These are phyloP conservation scores for Cucurbita pepo DNA, from an alignment of 306 rosid genomes.

Conservation along the genomic window DNA sequence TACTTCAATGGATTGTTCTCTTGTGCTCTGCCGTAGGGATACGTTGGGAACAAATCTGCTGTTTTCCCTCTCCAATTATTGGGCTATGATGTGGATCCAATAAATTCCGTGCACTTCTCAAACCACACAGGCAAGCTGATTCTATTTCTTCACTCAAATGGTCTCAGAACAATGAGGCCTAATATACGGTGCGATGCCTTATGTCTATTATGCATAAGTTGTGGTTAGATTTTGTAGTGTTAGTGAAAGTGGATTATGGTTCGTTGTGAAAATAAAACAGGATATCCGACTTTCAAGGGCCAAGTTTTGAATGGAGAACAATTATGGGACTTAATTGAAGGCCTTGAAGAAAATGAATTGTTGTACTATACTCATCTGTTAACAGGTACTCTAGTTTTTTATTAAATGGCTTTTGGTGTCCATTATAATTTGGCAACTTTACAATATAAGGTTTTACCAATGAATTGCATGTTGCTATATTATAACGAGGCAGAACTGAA, in stretches of 20 bases:
- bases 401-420: background rate
- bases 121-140: slow-evolving; percentile 85
- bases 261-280: slow-evolving; percentile 27
- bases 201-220: slow-evolving; percentile 13
- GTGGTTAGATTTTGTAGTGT: slow-evolving; percentile 13
- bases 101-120: slow-evolving; percentile 80
- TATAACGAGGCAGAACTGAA: background rate
- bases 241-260: slow-evolving; percentile 13
- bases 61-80: slow-evolving; percentile 72
- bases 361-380: slow-evolving; percentile 71
- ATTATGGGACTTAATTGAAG: slow-evolving; percentile 58
- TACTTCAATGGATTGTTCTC: background rate
- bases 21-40: slow-evolving; percentile 34
- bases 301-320: slow-evolving; percentile 75
- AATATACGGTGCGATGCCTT: slow-evolving; percentile 33
- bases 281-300: slow-evolving; percentile 79
- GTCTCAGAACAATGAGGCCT: slow-evolving; percentile 29
- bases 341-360: slow-evolving; percentile 61
- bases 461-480: background rate
- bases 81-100: slow-evolving; percentile 89
- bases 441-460: background rate
- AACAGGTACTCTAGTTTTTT: slow-evolving; percentile 32
- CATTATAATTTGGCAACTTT: background rate
- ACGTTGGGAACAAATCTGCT: slow-evolving; percentile 79
- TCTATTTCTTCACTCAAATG: slow-evolving; percentile 24